Base-by-base conservation (phyloP, 2,329 filamentous ascomycete species). In the Microcyclosporella mali region DNA sequence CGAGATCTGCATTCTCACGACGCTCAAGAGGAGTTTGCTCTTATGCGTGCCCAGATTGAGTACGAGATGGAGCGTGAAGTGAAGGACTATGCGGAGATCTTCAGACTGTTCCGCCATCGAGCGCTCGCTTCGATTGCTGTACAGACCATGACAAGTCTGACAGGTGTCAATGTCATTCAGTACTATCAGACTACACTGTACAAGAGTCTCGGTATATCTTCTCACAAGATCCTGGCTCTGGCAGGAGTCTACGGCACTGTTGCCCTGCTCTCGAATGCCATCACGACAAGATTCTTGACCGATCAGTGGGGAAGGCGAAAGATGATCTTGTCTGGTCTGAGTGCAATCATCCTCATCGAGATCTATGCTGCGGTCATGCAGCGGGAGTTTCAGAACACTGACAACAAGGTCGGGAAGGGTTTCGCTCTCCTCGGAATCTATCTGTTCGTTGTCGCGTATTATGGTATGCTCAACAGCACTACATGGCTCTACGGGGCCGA, bases 281-380 rank as follows among this genome's bases (percentile, higher is more conserved):
- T 78, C 21, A 75, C 76, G 0, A 77, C 74, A 0, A 64, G 66
- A 32, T 77, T 64, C 47, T 59, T 79, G 9, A 71, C 71, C 1
- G 76, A 79, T 55, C 73, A 74, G 57, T 79, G 75, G 75, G 76
- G 76, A 33, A 73, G 75, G 28, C 68, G 76, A 45, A 77, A 75
- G 35, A 79, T 80, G 77, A 68, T 80, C 9, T 56, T 80, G 4
- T 52, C 74, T 2, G 77, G 77, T 4, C 56, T 79, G 2, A 51
- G 59, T 3, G 71, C 73, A 1, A 68, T 79, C 32, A 65, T 78
- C 11, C 10, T 77, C n/a, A 70, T 76, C 36, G 74, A 79, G 52
- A 77, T 79, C 40, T 80, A 79, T 50, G 67, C 75, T 0, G 73
- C 77, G 1, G 70, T 79, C 32, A 79, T 80, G 74, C 76, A 79